Evolutionary conservation across 2,329 filamentous ascomycete genomes (phyloP), one percentile per base, ranked within the genome.

Genomic region (Aspergillus sp.): DNA sequence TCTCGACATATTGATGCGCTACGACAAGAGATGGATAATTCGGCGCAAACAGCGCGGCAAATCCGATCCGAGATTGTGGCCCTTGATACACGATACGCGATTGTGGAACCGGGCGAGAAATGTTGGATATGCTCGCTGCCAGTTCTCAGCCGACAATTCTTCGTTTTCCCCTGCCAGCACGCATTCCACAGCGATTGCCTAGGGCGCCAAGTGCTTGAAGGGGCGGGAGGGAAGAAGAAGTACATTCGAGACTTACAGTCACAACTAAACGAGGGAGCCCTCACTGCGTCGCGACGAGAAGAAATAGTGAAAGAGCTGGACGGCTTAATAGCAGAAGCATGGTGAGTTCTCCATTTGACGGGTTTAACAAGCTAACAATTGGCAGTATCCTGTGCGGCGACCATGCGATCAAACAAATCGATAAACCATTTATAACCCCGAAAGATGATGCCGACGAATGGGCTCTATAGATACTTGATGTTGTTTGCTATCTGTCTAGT

Each of bases 141-240:
- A 9, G 78, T 99, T 54, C 82, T 99, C 15, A 93, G 90, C 69
- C 80, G 93, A 54, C 93, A 97, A 68, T 99, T 99, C 76, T 99
- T 98, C 66, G 95, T 99, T 17, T 99, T 99, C 65, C 95, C 95
- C 0, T 99, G 95, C 74, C 95, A 99, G 79, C 95, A 99, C 76
- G 90, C 93, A 3, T 99, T 99, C 70, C 95, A 99, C 74, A 93
- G 90, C 43, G 95, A 99, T 72, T 99, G 95, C 73, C 77, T 99
- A 49, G 93, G 91, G 0, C 88, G 86, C 67, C 90, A 89, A 70
- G 91, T 98, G 1, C 82, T 97, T 53, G 90, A 93, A 73, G 88
- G 91, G 63, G 87, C 89, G 1, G 91, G 91, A 0, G 88, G 86
- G 17, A 90, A 89, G 75, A 87, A 88, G 15, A 88, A 88, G 72